Evolutionary conservation across 345 rosid species (phyloP).

Genomic region (Eucalyptus marginata): DNA sequence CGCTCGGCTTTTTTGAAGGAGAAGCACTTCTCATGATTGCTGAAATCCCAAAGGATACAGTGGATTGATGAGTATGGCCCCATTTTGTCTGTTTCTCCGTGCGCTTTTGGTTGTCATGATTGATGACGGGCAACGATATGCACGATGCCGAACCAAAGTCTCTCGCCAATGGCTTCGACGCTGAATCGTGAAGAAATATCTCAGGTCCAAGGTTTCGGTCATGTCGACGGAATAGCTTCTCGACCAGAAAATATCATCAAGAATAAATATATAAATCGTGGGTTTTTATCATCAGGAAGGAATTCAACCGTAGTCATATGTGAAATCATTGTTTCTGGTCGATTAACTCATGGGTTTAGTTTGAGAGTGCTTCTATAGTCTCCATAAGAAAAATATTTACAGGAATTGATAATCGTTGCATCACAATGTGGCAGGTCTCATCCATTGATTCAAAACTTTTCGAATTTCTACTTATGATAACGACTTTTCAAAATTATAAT

Average conservation of each 20-base stretch:
- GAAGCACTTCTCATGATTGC: neutral
- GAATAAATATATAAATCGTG: neutral
- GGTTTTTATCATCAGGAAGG: neutral
- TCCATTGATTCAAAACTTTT: neutral
- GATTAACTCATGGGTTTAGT: neutral
- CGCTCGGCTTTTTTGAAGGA: neutral
- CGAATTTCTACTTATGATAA: neutral
- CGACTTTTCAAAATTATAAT: neutral
- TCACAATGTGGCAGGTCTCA: neutral
- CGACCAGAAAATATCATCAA: neutral
- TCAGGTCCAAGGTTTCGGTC: neutral
- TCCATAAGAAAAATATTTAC: neutral
- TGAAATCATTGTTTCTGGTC: neutral
- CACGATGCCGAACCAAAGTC: neutral
- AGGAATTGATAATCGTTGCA: neutral
- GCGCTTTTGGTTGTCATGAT: neutral
- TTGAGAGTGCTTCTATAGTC: neutral
- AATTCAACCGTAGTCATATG: neutral
- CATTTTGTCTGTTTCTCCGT: neutral
- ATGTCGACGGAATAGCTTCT: neutral
- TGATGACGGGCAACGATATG: neutral
- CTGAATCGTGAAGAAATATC: neutral
- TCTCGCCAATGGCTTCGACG: neutral
- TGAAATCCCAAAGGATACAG: neutral
- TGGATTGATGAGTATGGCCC: neutral